Evolutionary conservation across 169 alveolate species (phyloP).

Genomic region (Eimeria mitis): DNA sequence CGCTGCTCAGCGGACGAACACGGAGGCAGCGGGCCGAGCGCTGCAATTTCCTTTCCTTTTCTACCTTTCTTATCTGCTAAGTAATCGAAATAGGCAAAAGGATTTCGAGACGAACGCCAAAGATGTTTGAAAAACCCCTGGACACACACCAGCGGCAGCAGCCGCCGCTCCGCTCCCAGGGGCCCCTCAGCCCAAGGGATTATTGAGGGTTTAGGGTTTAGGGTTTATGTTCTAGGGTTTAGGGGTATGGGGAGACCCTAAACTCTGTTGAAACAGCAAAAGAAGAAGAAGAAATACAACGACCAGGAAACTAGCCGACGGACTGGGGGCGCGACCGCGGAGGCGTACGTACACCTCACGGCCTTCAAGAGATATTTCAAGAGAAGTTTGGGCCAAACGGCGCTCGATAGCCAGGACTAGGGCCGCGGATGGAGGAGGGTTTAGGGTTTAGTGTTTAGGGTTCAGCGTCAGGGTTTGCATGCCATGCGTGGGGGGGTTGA

Average conservation of each 20-base stretch:
- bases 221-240: slow-evolving; percentile 22
- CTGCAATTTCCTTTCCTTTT: not conserved
- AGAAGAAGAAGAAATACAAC: not conserved
- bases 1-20: not conserved
- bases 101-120: not conserved
- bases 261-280: not conserved
- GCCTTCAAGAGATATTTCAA: not conserved
- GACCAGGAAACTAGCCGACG: not conserved
- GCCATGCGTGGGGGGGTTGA: slow-evolving; percentile 55
- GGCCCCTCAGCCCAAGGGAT: not conserved
- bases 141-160: not conserved
- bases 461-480: slow-evolving; percentile 40
- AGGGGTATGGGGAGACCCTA: not conserved
- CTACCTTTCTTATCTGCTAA: too few species aligned
- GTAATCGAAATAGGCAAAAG: not conserved
- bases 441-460: slow-evolving; percentile 60
- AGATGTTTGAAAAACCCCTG: not conserved
- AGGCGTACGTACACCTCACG: slow-evolving; percentile 28
- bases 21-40: not conserved
- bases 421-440: slow-evolving; percentile 12
- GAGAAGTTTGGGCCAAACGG: not conserved
- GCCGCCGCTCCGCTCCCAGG: not conserved
- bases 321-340: not conserved
- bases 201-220: not conserved
- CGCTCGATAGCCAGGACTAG: not conserved